Evolutionary conservation across 805 yeast species (phyloP), one percentile per base, ranked within the genome.

Genomic region (Starmera dryadoides): DNA sequence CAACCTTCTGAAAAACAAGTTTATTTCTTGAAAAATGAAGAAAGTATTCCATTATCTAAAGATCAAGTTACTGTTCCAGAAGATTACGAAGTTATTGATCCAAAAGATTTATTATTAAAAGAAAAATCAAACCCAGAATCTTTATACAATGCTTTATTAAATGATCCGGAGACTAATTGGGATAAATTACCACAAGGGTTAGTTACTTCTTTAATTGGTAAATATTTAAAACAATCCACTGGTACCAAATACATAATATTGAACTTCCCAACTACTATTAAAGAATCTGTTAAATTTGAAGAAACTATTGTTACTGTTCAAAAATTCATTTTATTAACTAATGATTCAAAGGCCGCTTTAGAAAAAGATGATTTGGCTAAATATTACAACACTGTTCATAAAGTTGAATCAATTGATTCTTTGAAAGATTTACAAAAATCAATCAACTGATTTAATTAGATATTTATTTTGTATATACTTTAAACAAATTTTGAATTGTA

Each of bases 261-360:
- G 21, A 75, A 79, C 49, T 82, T 74, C 52, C 89, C 91, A 3
- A 69, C 66, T 36, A 65, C 68, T 19, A 69, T 84, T 30, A 73
- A 73, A 36, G 89, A 83, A 43, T 82, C 86, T 3, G 73, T 79
- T 38, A 77, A 75, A 49, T 84, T 84, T 45, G 93, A 84, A 55
- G 83, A 78, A 48, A 86, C 81, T 42, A 68, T 83, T 21, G 71
- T 79, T 2, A 69, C 70, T 9, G 72, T 36, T 56, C 65, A 41
- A 64, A 68, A 36, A 38, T 77, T 31, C 57, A 66, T 20, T 46
- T 63, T 12, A 48, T 57, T 42, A 46, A 55, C 38, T 3, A 72
- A 67, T 21, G n/a, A n/a, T 4, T 44, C 62, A 6, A 34, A 43
- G 15, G 46, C 55, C 19, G 53, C 55, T 3, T 48, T 45, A 2